Conservation (phyloP, 768 basidiomycete genomes). For the Hygrophorus pudorinus region DNA sequence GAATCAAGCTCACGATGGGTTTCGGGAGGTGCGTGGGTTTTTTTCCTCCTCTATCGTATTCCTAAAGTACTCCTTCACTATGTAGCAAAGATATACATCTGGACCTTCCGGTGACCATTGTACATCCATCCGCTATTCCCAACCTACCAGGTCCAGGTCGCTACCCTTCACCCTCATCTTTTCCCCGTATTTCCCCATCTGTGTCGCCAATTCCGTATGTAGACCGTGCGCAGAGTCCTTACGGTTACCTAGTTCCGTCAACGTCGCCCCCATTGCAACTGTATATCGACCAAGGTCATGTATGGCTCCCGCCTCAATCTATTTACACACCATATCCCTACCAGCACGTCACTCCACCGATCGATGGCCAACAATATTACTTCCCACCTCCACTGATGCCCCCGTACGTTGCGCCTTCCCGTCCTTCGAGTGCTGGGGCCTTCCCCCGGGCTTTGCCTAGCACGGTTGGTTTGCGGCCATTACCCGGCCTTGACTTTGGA, state of each 20-base stretch:
- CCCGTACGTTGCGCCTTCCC: conserved; percentile 20
- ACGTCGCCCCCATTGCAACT: conserved; percentile 29
- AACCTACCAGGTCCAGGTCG: conserved; percentile 21
- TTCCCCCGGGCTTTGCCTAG: conserved; percentile 21
- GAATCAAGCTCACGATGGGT: conserved; percentile 58
- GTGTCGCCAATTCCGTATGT: conserved; percentile 15
- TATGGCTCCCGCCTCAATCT: conserved; percentile 37
- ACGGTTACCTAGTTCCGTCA: conserved; percentile 25
- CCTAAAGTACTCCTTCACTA: neutral
- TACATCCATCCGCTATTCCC: conserved; percentile 55
- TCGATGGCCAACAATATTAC: conserved; percentile 22
- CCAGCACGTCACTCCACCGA: conserved; percentile 20
- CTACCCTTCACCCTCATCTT: conserved; percentile 6
- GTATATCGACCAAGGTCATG: conserved; percentile 36
- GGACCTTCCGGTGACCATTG: conserved; percentile 51
- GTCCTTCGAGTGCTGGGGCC: conserved; percentile 42
- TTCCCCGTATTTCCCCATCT: conserved; percentile 4
- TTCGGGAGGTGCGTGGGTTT: conserved; percentile 46
- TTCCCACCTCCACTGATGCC: conserved; percentile 20
- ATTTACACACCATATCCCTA: conserved; percentile 19
- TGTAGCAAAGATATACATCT: conserved; percentile 63
- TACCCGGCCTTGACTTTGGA: conserved; percentile 17
- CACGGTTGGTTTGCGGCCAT: conserved; percentile 18
- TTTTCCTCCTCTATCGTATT: conserved; percentile 5
- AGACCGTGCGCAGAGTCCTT: conserved; percentile 16